Conservation (phyloP, 768 basidiomycete species). For the Tylopilus vinaceipallidus region DNA sequence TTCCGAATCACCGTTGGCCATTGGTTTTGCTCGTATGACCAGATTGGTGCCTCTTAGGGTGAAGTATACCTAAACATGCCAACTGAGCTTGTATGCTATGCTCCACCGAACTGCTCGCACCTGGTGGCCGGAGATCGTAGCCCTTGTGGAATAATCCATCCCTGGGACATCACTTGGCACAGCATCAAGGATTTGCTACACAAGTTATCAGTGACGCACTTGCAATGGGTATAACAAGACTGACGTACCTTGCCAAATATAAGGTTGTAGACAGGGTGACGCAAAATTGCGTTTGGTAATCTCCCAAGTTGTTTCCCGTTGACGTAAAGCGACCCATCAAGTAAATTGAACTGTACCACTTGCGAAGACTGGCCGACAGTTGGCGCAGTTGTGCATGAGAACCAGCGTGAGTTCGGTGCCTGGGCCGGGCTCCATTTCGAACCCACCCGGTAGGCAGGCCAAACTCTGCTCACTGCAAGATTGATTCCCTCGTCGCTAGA, state of each 20-base stretch:
- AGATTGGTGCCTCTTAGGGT: constrained; percentile 15
- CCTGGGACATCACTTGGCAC: constrained; percentile 24
- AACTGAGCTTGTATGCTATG: neutral
- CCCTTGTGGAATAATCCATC: constrained; percentile 27
- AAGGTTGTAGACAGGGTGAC: constrained; percentile 17
- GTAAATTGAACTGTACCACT: constrained; percentile 19
- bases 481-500: constrained; percentile 13
- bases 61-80: constrained; percentile 22
- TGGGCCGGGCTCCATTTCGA: constrained; percentile 20
- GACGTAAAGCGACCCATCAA: constrained; percentile 28
- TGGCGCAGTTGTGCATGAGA: constrained; percentile 17
- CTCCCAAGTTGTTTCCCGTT: constrained; percentile 26
- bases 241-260: constrained; percentile 24
- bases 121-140: constrained; percentile 13
- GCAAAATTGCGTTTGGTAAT: constrained; percentile 19
- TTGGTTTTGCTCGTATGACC: constrained; percentile 15
- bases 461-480: constrained; percentile 18
- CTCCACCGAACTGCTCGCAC: constrained; percentile 4
- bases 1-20: neutral
- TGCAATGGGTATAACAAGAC: too few species aligned
- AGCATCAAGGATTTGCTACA: constrained; percentile 21
- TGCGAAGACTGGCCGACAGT: constrained; percentile 15
- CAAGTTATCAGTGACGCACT: neutral
- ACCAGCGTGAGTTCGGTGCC: constrained; percentile 20
- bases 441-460: constrained; percentile 25